These are phyloP conservation scores for Citrus trifoliata DNA, from an alignment of 345 rosid species.

Conservation along the genomic window DNA sequence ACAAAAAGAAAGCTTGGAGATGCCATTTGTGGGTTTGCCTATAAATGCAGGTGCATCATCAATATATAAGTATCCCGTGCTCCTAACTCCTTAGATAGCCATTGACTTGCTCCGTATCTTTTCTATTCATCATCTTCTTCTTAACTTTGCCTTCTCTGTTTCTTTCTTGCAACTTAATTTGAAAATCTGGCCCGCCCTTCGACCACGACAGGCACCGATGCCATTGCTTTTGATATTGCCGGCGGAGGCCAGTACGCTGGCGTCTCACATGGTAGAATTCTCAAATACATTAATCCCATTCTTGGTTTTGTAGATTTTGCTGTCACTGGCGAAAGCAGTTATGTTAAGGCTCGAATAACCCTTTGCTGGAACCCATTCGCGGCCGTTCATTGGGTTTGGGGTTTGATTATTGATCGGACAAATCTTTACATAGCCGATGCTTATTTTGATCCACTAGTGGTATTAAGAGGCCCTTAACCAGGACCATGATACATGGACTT, in stretches of 20 bases:
- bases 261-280: conserved; percentile 41
- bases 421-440: conserved; percentile 48
- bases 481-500: too few species aligned
- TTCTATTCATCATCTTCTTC: background rate
- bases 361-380: background rate
- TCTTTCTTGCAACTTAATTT: background rate
- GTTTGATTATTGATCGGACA: conserved; percentile 24
- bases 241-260: conserved; percentile 37
- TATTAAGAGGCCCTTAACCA: too few species aligned
- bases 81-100: too few species aligned
- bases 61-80: too few species aligned
- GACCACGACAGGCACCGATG: background rate
- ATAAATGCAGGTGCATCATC: too few species aligned
- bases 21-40: too few species aligned
- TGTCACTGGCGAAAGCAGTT: conserved; percentile 14
- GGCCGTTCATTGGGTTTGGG: conserved; percentile 45
- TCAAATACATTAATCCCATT: conserved; percentile 26
- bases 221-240: background rate
- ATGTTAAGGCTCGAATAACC: conserved; percentile 21
- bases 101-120: too few species aligned
- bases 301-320: conserved; percentile 33
- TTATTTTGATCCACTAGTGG: background rate
- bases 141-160: background rate
- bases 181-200: background rate
- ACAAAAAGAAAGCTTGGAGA: too few species aligned